Conservation (phyloP, 192 early-diverging fungal species). For the Mortierella antarctica region DNA sequence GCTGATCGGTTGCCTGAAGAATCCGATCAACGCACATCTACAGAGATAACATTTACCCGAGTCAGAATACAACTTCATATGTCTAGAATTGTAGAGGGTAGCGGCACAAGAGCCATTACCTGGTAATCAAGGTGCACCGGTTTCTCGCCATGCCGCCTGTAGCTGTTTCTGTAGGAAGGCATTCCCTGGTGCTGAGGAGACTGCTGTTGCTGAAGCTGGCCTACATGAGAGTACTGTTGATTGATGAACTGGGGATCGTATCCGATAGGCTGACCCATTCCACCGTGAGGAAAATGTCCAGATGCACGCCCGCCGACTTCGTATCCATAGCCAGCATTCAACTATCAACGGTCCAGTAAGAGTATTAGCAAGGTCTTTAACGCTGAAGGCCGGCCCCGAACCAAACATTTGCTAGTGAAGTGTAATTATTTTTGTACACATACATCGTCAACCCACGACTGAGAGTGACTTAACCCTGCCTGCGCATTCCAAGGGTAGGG, state of each 20-base stretch:
- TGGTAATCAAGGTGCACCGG: constrained; percentile 44
- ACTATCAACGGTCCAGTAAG: constrained; percentile 1
- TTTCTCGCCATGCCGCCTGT: constrained; percentile 45
- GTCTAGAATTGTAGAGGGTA: not conserved
- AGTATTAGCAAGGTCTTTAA: not conserved
- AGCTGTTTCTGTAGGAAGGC: constrained; percentile 24
- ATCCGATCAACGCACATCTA: constrained; percentile 76
- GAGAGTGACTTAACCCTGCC: constrained; percentile 19
- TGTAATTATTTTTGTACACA: not conserved
- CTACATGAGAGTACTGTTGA: constrained; percentile 10
- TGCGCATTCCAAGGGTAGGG: constrained; percentile 35
- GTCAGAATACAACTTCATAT: not conserved
- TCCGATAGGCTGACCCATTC: constrained; percentile 14
- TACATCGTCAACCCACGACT: constrained; percentile 49
- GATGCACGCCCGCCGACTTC: constrained; percentile 10
- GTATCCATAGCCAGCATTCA: constrained; percentile 35
- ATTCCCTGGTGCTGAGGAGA: constrained; percentile 10
- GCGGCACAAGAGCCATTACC: constrained; percentile 3
- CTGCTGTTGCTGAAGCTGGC: constrained; percentile 23
- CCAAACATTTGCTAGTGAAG: too few species aligned
- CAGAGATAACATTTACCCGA: not conserved
- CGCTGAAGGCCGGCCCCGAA: not conserved
- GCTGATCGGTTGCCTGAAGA: constrained; percentile 77
- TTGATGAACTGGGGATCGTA: constrained; percentile 44
- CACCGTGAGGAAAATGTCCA: constrained; percentile 7